Evolutionary conservation across 225 moss, liverwort and hornwort genomes (phyloP), one percentile per base, ranked within the genome.

Genomic region (Neckera pumila): DNA sequence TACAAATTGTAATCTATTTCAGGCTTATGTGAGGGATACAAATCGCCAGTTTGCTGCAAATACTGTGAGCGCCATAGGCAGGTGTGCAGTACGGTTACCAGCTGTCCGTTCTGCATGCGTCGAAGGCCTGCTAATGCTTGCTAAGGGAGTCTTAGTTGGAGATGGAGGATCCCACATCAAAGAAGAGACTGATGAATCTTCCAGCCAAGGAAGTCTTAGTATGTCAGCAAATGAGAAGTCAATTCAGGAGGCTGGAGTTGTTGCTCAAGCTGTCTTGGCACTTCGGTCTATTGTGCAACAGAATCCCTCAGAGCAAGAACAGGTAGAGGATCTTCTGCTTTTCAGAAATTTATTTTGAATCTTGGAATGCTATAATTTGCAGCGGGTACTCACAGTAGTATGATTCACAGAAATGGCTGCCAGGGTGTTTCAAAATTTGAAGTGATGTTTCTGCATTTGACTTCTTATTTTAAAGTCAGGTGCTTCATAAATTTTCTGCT

Each of bases 21-120:
- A 98, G 98, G 96, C 94, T 72, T 98, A 98, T 88, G 93, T 98
- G 74, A 95, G 96, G 87, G 95, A 96, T 86, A 88, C 92, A 85
- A 96, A 97, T 86, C 97, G 95, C 79, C 94, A 97, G 65, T 97
- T 98, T 92, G 97, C 97, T 58, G 97, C 97, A 90, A 94, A 96
- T 89, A 95, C 96, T 71, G 98, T 98, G 82, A 95, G 96, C 89
- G 98, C 98, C 73, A 98, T 98, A 90, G 97, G 97, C 73, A 92
- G 95, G 72, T 98, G 98, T 94, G 97, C 97, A 74, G 94, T 95
- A 76, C 93, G 94, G 60, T 93, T 98, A 80, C 97, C 93, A 72
- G 90, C 95, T 93, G 92, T 98, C 81, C 91, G 96, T 80, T 90
- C 95, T 90, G 93, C 94, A 79, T 98, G 98, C 91, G 95, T 97